Base-by-base conservation (phyloP, 495 filamentous ascomycete species). In the Podospora anserina region DNA sequence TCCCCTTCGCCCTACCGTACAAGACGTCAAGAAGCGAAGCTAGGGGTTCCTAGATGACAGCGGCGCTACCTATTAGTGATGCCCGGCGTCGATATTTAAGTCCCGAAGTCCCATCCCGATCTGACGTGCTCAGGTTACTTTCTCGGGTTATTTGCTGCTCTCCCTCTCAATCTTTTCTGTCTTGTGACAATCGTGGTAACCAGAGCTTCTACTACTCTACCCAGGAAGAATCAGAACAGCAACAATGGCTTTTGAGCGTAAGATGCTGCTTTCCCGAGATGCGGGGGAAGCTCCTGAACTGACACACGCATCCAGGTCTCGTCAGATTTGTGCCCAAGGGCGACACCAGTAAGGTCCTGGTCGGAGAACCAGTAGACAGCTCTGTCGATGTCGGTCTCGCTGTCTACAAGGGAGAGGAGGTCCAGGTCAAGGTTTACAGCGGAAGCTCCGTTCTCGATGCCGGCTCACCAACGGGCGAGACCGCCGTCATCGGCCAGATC, bases 291-390 rank as follows among this genome's bases (percentile, higher is more conserved):
- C 56, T 28, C 27, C 26, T 32, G 30, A 63, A 63, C 30, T 63
- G 28, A 63, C 61, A 19, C 20, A 6, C 1, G 23, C 57, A 28
- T 49, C 39, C 68, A 88, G 86, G 86, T 74, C 81, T 89, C 72
- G 85, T 88, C 70, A 84, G 87, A 65, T 88, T 89, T 69, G 77
- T 82, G 58, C 83, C 88, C 66, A 85, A 83, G 74, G 84, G 81
- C 15, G 79, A 82, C 68, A 76, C 78, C 56, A 72, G 75, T 71
- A 83, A 80, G 66, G 74, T 85, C 68, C 75, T 88, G 56, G 84
- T 88, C 72, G 86, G 86, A 39, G 82, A 89, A 75, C 87, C 87
- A 18, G 75, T 83, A 26, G 82, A 87, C 69, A 70, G 76, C 9
- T 69, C 82, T 15, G 66, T 88, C 32, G 85, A 89, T 67, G 81